Conservation (phyloP, 257 asterid species). For the Solanum lycopersicoides region DNA sequence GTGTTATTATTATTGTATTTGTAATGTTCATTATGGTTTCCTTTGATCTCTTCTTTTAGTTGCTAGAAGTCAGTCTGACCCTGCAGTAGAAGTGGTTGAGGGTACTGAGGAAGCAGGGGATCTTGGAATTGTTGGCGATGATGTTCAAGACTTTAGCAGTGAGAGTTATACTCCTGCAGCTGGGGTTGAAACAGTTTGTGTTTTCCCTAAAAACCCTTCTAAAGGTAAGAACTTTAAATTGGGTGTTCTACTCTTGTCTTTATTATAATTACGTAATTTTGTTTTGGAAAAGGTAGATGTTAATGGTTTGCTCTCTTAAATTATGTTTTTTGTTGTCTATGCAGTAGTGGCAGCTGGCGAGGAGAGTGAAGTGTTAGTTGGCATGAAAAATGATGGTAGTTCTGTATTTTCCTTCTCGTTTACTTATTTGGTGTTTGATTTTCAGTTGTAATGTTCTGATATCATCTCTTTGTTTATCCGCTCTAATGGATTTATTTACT, state of each 20-base stretch:
- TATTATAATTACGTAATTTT: background rate
- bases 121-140: constrained; percentile 86
- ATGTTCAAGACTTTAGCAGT: constrained; percentile 63
- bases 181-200: constrained; percentile 76
- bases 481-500: background rate
- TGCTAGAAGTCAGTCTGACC: constrained; percentile 61
- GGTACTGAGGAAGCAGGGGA: constrained; percentile 50
- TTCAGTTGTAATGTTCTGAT: background rate
- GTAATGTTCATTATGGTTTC: background rate
- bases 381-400: constrained; percentile 87
- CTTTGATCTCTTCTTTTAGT: constrained; percentile 26
- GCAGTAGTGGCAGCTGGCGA: constrained; percentile 77
- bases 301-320: background rate
- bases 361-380: constrained; percentile 86
- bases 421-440: background rate
- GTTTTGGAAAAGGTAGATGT: background rate
- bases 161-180: constrained; percentile 72
- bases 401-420: background rate
- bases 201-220: constrained; percentile 85
- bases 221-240: constrained; percentile 40
- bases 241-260: background rate
- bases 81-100: constrained; percentile 47
- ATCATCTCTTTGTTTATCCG: background rate
- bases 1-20: background rate
- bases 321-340: constrained; percentile 10